Evolutionary conservation across 2,329 filamentous ascomycete species (phyloP).

Genomic region (Uncinocarpus reesii): DNA sequence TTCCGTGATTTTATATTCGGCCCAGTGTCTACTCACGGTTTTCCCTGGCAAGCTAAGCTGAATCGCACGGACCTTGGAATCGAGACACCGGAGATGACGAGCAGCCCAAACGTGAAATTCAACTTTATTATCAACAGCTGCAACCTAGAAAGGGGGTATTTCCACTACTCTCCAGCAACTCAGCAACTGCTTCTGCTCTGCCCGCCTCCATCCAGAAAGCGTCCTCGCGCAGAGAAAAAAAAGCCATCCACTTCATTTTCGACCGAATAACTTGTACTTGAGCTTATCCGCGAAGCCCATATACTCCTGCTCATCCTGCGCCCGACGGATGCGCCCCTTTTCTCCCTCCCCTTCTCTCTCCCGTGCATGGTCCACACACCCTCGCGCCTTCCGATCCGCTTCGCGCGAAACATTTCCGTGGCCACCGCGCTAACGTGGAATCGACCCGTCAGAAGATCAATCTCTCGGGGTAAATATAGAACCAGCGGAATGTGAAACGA

Average conservation of each 20-base stretch:
- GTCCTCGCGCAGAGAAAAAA: not conserved
- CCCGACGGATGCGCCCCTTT: conserved; percentile 25
- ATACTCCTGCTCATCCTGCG: not conserved
- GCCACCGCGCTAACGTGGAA: conserved; percentile 33
- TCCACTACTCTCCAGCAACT: too few species aligned
- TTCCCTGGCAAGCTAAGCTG: too few species aligned
- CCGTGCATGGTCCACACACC: not conserved
- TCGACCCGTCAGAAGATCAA: too few species aligned
- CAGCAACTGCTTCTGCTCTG: too few species aligned
- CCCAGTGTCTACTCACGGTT: not conserved
- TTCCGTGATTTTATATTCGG: too few species aligned
- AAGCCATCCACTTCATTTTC: conserved; percentile 18
- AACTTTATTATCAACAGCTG: too few species aligned
- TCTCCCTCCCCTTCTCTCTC: conserved; percentile 20
- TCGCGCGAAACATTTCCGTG: conserved; percentile 36
- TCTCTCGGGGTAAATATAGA: too few species aligned
- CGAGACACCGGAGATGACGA: too few species aligned
- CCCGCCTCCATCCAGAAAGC: too few species aligned
- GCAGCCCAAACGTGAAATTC: too few species aligned
- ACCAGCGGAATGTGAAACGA: too few species aligned
- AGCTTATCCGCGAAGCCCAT: conserved; percentile 40
- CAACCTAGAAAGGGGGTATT: not conserved
- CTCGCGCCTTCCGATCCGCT: not conserved
- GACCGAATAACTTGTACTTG: conserved; percentile 36
- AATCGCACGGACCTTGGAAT: too few species aligned